Conservation (phyloP, 179 eudicot species). For the Silene noctiflora region DNA sequence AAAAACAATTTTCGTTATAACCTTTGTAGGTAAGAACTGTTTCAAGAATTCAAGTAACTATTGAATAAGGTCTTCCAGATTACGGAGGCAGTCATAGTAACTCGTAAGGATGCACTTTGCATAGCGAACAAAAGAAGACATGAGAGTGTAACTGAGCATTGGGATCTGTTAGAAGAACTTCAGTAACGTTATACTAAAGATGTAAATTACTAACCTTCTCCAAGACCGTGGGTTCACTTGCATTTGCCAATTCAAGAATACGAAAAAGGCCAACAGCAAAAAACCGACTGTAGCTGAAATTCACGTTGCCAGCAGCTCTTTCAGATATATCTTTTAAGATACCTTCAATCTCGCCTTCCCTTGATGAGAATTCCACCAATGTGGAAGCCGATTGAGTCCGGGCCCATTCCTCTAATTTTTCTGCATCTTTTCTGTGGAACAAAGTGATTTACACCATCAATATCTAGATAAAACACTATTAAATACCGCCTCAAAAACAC, state of each 20-base stretch:
- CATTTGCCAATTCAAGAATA: slow-evolving; percentile 83
- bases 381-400: slow-evolving; percentile 65
- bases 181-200: not conserved
- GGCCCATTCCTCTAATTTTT: slow-evolving; percentile 91
- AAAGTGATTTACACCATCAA: slow-evolving; percentile 29
- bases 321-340: slow-evolving; percentile 73
- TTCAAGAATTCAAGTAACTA: no score
- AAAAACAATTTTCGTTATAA: no score
- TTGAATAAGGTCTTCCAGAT: no score
- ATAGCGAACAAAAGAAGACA: no score
- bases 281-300: slow-evolving; percentile 92
- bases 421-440: slow-evolving; percentile 70
- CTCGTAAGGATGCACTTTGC: no score
- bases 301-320: slow-evolving; percentile 63
- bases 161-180: no score
- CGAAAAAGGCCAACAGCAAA: slow-evolving; percentile 95
- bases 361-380: slow-evolving; percentile 69
- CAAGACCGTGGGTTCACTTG: slow-evolving; percentile 74
- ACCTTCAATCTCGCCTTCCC: slow-evolving; percentile 79
- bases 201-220: slow-evolving; percentile 55
- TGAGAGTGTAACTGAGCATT: no score
- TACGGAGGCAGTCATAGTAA: no score
- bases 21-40: no score
- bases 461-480: not conserved
- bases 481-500: not conserved